These are phyloP conservation scores for Psidium friedrichsthalianum DNA, from an alignment of 345 rosid genomes.

Conservation along the genomic window DNA sequence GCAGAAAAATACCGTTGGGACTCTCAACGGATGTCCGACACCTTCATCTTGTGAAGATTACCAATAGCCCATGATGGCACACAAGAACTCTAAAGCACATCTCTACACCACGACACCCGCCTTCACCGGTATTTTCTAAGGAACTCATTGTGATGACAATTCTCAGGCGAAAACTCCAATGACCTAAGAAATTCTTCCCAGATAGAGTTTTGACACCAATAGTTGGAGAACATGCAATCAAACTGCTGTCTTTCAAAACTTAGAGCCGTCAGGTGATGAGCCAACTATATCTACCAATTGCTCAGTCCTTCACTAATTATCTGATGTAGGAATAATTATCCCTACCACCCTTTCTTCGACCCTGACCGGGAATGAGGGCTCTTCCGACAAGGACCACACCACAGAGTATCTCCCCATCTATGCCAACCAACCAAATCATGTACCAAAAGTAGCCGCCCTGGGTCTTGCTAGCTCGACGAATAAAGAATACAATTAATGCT, in stretches of 20 bases:
- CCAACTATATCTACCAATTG: not conserved
- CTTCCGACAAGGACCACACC: not conserved
- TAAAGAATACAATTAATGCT: not conserved
- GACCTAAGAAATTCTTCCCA: not conserved
- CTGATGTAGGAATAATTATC: not conserved
- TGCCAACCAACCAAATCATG: not conserved
- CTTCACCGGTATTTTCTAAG: not conserved
- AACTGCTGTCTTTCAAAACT: not conserved
- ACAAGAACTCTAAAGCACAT: not conserved
- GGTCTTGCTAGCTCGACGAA: not conserved
- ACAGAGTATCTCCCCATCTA: not conserved
- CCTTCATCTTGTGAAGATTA: not conserved
- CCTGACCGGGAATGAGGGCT: not conserved
- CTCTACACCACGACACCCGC: not conserved
- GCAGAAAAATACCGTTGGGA: not conserved
- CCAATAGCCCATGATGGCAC: not conserved
- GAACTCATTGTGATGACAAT: not conserved
- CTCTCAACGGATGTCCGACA: not conserved
- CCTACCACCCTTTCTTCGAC: not conserved
- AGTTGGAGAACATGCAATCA: not conserved
- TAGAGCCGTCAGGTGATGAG: not conserved
- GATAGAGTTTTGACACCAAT: not conserved
- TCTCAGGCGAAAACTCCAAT: not conserved
- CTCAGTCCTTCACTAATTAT: not conserved
- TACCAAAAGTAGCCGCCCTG: not conserved